A percentile compares a stretch with the other conserved stretches of the same genome.
Conservation (phyloP, 2,329 filamentous ascomycete genomes). For the Pseudocercospora pini-densiflorae region DNA sequence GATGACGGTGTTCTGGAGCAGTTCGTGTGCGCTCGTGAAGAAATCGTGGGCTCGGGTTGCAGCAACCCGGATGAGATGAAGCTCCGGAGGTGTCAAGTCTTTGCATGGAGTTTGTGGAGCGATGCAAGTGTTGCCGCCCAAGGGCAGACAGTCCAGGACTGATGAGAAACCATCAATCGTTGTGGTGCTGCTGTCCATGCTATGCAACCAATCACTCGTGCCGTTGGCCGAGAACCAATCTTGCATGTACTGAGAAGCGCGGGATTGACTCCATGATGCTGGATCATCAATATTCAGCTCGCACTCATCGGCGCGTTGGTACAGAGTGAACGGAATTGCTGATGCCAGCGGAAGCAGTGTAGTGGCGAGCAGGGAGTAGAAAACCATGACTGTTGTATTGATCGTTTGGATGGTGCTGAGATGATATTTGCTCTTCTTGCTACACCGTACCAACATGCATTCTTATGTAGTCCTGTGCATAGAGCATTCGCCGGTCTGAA, state of each 20-base stretch:
- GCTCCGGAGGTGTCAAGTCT: neutral
- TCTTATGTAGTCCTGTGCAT: neutral
- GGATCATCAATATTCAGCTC: neutral
- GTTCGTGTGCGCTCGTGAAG: neutral
- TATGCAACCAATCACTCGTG: neutral
- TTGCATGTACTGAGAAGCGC: neutral
- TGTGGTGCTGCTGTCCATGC: neutral
- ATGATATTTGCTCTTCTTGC: neutral
- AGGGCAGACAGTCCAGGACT: neutral
- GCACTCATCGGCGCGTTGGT: neutral
- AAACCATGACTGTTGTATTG: neutral
- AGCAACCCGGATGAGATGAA: neutral
- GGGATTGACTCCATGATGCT: neutral
- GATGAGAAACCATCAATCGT: neutral
- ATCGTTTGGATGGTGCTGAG: neutral
- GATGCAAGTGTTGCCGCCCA: neutral
- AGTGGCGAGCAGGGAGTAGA: neutral
- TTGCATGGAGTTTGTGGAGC: neutral
- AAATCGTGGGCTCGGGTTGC: neutral
- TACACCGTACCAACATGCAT: neutral
- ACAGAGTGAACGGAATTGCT: neutral
- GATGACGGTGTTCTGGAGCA: neutral
- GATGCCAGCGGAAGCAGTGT: neutral
- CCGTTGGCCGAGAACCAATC: neutral
- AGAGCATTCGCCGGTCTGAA: too few species aligned